A percentile compares a stretch with the other conserved stretches of the same genome.
These are phyloP conservation scores for Phytophthora boehmeriae DNA, from an alignment of 352 stramenopile species.

Conservation along the genomic window DNA sequence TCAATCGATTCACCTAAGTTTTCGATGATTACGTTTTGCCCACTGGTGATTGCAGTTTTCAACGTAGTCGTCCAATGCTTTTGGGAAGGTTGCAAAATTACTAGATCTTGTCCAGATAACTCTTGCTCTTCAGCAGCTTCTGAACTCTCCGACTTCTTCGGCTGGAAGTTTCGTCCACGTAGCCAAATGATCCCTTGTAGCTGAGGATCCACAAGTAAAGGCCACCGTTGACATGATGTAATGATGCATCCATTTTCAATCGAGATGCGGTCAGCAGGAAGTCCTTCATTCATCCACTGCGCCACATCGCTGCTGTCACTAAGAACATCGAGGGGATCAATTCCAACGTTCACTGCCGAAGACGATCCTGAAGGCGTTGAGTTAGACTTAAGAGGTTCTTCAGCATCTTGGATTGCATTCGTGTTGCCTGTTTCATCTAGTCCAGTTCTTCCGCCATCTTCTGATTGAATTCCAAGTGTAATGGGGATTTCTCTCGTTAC, in stretches of 20 bases:
- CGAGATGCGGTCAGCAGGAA: constrained; percentile 91
- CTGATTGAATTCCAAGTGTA: constrained; percentile 34
- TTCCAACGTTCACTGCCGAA: constrained; percentile 12
- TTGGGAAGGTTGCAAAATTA: constrained; percentile 77
- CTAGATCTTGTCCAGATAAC: constrained; percentile 32
- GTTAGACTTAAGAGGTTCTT: constrained; percentile 9
- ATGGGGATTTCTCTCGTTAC: constrained; percentile 88
- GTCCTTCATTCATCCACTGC: constrained; percentile 92
- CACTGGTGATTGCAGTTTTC: constrained; percentile 73
- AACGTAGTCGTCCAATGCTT: constrained; percentile 81
- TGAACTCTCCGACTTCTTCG: constrained; percentile 12
- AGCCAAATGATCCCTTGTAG: constrained; percentile 91
- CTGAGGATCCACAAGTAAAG: constrained; percentile 91
- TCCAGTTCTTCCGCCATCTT: constrained; percentile 4
- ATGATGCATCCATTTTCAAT: constrained; percentile 94
- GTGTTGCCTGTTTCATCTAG: constrained; percentile 5
- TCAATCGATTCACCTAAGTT: constrained; percentile 91
- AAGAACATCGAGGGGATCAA: constrained; percentile 90
- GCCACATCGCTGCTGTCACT: constrained; percentile 85
- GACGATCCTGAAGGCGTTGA: constrained; percentile 6
- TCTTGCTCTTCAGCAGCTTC: constrained; percentile 6
- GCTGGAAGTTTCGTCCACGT: constrained; percentile 55
- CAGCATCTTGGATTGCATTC: not conserved
- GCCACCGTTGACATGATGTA: constrained; percentile 87
- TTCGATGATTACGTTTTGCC: constrained; percentile 90